Evolutionary conservation across 2,329 filamentous ascomycete genomes (phyloP), one percentile per base, ranked within the genome.

Genomic region (Raffaelea ambrosiae): DNA sequence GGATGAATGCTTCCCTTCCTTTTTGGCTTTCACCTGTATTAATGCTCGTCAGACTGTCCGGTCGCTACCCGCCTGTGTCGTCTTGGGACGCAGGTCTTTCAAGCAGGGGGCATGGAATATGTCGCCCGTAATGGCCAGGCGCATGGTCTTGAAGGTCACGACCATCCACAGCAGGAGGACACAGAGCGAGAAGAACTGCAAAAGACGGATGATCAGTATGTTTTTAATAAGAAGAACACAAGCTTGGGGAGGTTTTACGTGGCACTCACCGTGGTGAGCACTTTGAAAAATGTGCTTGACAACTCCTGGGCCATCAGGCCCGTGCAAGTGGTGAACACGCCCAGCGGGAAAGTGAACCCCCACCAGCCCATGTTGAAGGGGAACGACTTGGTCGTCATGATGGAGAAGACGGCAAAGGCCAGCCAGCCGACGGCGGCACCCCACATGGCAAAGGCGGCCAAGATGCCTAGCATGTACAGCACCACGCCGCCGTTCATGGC

Each of bases 401-500:
- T 59, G 20, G 55, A 57, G 14, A 57, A 54, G 23, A 62, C 18
- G 3, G 64, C 63, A 50, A 65, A 61, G 38, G 55, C 52, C 2
- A 66, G 53, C 64, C 63, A 67, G 35, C 57, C 57, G 3, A 65
- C 49, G 1, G 59, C 62, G 20, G 60, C 59, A 0, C 59, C 63
- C 65, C 65, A 67, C 53, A 66, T 58, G 18, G 63, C 23, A 14
- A 66, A 48, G 5, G 57, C 59, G 3, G 54, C 48, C 11, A 66
- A 47, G 19, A 74, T 62, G 1, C 80, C 78, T 0, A 76, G 42
- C 3, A 74, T 63, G 53, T 82, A 82, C 8, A 80, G 66, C 9
- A 80, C 66, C 3, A 73, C 65, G 0, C 79, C 78, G 1, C 73
- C 66, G 18, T 48, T 49, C 41, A 61, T 56, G 8, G 65, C 54